A percentile compares a stretch with the other conserved stretches of the same genome.
phyloP scores from a whole-genome alignment of 352 stramenopile species.

The Chloridella minuta region DNA sequence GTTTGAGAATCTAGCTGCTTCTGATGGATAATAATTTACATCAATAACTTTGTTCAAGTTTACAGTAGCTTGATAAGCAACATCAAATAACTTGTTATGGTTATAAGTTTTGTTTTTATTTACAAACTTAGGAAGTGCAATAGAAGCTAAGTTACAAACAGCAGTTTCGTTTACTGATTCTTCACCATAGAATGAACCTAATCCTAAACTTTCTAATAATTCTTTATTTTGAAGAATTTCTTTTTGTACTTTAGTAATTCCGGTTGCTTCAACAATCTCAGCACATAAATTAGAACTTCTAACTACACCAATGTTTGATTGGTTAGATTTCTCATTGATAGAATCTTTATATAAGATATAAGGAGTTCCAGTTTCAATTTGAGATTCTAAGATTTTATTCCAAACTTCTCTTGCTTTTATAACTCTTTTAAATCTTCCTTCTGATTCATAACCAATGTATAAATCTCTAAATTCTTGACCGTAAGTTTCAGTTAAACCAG shows the following conservation, averaged over 20 bases:
- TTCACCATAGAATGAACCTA: too few relatives aligned
- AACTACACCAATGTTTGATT: constrained; percentile 95
- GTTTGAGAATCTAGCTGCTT: constrained; percentile 53
- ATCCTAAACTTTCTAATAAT: too few relatives aligned
- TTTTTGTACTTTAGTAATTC: constrained; percentile 73
- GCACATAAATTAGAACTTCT: constrained; percentile 94
- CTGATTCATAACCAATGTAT: constrained; percentile 70
- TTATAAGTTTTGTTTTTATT: constrained; percentile 50
- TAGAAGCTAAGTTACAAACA: too few relatives aligned
- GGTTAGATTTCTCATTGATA: constrained; percentile 59
- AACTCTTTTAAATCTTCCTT: constrained; percentile 55
- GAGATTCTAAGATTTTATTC: constrained; percentile 82
- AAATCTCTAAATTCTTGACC: constrained; percentile 68
- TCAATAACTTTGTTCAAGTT: constrained; percentile 99
- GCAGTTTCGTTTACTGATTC: too few relatives aligned
- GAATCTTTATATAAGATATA: constrained; percentile 99
- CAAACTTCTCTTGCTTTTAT: constrained; percentile 87
- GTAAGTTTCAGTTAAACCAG: constrained; percentile 54
- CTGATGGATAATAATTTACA: constrained; percentile 89
- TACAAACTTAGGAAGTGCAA: too few relatives aligned
- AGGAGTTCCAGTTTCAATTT: constrained; percentile 93
- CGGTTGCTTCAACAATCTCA: constrained; percentile 65
- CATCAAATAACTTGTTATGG: constrained; percentile 54
- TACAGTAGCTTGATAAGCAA: constrained; percentile 69
- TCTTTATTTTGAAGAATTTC: too few relatives aligned